Base-by-base conservation (phyloP, 2,329 filamentous ascomycete species). In the Thelonectria rubi region DNA sequence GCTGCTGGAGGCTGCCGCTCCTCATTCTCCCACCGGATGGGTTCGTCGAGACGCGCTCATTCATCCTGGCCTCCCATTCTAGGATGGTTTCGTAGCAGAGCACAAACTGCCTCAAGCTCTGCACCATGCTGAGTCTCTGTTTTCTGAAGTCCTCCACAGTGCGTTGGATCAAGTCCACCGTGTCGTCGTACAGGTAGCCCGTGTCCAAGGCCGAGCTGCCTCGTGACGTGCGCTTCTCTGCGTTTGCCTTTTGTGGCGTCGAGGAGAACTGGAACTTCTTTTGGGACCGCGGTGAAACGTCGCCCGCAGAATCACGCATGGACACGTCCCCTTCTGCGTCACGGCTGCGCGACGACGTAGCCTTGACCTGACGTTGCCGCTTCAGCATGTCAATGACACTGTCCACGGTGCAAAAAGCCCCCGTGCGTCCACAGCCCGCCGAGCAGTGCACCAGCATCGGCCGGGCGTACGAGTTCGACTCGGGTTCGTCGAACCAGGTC, bases 361-460 rank as follows among this genome's bases (percentile, higher is more conserved):
- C 65, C 39, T 76, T 77, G 9, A 75, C 75, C 53, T 80, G 76
- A 32, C 81, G 85, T 76, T 97, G 93, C n/a, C 92, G 88, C 80
- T 97, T 97, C 62, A 99, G 80, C 91, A 97, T 97, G 77, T 97
- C 94, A 58, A 98, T 90, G 9, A 98, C 95, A 40, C 91, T 94
- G 75, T 98, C 95, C 15, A 98, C 93, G 0, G 95, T 97, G 76
- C 95, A 98, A 74, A 98, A 99, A 0, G 95, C 94, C 3, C 95
- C 95, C 0, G 95, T 99, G 14, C 95, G 90, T 1, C 95, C 95
- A 77, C 95, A 99, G 0, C 95, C 95, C 4, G 95, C 95, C 55
- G 93, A 97, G 79, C 95, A 99, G 75, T 99, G 95, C 0, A 99
- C 94, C 20, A 99, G 77, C 69, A 97, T 88, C 8, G 94, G 94